These are phyloP conservation scores for Fusarium tjaetaba DNA, from an alignment of 2,329 filamentous ascomycete species.

Conservation along the genomic window DNA sequence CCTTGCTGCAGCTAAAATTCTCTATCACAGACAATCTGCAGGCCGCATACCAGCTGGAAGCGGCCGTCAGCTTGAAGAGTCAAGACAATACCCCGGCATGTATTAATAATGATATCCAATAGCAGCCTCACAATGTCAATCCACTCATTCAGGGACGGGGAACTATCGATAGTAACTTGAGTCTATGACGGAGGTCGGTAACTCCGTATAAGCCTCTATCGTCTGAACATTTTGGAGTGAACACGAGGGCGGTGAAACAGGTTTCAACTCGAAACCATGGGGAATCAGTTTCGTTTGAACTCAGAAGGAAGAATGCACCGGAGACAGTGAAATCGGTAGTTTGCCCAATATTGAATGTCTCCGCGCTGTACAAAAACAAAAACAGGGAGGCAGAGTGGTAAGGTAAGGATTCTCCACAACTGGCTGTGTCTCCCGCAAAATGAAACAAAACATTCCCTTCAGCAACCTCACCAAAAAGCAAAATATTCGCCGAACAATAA, in stretches of 20 bases:
- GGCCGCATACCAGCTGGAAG: background rate
- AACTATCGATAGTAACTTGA: background rate
- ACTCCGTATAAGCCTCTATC: background rate
- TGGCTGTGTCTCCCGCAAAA: constrained; percentile 14
- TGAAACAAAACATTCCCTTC: constrained; percentile 33
- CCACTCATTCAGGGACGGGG: background rate
- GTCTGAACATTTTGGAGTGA: background rate
- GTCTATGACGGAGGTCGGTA: background rate
- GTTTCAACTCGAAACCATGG: constrained; percentile 27
- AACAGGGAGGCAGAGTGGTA: constrained; percentile 8
- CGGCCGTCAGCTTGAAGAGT: constrained; percentile 12
- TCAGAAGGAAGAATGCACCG: background rate
- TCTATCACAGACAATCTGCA: constrained; percentile 19
- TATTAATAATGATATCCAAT: constrained; percentile 19
- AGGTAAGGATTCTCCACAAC: constrained; percentile 19
- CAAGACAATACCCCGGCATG: constrained; percentile 20
- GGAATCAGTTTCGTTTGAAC: constrained; percentile 10
- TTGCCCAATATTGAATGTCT: background rate
- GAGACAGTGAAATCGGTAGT: constrained; percentile 6
- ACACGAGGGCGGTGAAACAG: constrained; percentile 4
- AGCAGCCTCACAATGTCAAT: constrained; percentile 5
- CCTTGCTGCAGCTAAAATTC: constrained; percentile 17
- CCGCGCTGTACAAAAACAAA: background rate
- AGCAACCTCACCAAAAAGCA: constrained; percentile 20
- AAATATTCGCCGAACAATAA: constrained; percentile 1